These are phyloP conservation scores for Atalantia buxifolia DNA, from an alignment of 345 rosid genomes.

Conservation along the genomic window DNA sequence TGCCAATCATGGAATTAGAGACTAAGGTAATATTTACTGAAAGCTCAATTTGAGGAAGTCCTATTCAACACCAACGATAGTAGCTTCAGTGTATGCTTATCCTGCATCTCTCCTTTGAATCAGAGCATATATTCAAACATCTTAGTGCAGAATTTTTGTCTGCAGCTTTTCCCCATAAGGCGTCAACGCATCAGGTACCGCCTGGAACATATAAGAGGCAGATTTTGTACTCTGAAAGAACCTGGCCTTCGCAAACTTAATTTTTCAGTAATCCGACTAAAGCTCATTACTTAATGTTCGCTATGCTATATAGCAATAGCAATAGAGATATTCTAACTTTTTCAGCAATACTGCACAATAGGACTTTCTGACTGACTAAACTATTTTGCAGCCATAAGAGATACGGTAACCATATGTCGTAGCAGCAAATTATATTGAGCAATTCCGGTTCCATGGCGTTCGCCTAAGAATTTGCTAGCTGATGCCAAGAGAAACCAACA, in stretches of 20 bases:
- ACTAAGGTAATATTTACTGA: background rate
- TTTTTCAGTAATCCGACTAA: background rate
- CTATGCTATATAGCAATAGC: too few species aligned
- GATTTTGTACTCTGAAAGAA: background rate
- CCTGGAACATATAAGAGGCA: background rate
- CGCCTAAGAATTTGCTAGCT: too few species aligned
- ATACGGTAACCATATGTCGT: background rate
- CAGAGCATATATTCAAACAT: background rate
- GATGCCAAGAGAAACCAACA: background rate
- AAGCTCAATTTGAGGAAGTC: background rate
- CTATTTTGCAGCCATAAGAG: background rate
- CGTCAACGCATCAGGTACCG: background rate
- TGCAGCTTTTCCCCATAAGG: background rate
- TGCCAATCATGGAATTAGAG: background rate
- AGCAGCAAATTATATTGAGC: background rate
- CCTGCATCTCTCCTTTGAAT: background rate
- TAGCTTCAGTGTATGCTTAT: background rate
- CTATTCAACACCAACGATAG: background rate
- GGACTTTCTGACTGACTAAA: background rate
- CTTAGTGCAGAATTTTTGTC: background rate
- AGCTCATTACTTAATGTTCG: background rate
- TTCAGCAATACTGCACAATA: background rate
- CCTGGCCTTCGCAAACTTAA: background rate
- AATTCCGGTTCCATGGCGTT: background rate
- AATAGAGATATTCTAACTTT: background rate